Percentiles rank a stretch among this genome's conserved stretches.
Conservation (phyloP, 2,329 filamentous ascomycete genomes). For the Fonsecaea nubica region DNA sequence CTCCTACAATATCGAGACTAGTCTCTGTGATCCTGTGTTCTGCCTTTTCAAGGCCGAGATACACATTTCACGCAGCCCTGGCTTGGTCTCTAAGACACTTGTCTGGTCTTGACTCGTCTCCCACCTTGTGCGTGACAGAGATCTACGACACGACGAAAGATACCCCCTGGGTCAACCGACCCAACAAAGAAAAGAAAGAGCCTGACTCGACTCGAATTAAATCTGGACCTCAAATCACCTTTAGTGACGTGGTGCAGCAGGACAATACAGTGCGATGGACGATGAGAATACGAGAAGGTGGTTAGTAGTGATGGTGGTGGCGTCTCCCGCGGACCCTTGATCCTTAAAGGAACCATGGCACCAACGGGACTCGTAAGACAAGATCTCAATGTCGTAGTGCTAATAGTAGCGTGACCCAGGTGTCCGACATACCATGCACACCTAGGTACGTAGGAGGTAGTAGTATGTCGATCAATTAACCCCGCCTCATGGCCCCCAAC, state of each 20-base stretch:
- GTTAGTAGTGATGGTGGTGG: background rate
- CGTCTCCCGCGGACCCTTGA: background rate
- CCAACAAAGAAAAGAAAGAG: too few species aligned
- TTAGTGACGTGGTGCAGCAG: too few species aligned
- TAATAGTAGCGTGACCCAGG: background rate
- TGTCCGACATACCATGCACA: too few species aligned
- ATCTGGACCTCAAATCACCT: too few species aligned
- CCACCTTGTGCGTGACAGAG: too few species aligned
- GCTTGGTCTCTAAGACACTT: background rate
- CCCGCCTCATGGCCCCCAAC: background rate
- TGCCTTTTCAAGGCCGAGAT: background rate
- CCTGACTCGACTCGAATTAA: too few species aligned
- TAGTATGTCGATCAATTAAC: slow-evolving; percentile 17
- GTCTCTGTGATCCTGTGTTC: background rate
- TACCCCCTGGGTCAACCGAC: too few species aligned
- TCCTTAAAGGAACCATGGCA: slow-evolving; percentile 1
- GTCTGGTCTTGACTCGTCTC: background rate
- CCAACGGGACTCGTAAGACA: too few species aligned
- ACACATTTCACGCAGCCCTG: background rate
- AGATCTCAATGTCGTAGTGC: slow-evolving; percentile 14
- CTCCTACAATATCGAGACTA: background rate
- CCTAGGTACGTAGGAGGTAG: too few species aligned
- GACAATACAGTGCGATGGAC: background rate
- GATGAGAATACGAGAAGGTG: background rate
- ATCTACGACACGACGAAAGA: too few species aligned